A percentile compares a stretch with the other conserved stretches of the same genome.
Conservation (phyloP, 768 basidiomycete species). For the Macrolepiota albuminosa region DNA sequence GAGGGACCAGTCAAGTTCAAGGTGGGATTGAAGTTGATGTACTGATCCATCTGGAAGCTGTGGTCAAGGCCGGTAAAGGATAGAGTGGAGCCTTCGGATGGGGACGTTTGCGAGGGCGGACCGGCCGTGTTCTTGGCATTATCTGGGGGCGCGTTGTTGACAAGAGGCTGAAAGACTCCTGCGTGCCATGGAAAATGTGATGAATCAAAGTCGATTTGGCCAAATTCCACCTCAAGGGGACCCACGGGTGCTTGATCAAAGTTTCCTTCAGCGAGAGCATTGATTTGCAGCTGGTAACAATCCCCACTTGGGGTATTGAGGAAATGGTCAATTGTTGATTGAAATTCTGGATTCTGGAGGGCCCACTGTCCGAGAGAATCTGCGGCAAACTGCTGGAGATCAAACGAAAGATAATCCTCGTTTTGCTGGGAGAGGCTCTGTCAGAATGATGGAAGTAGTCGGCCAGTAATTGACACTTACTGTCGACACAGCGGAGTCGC, state of each 20-base stretch:
- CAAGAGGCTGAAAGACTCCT: constrained; percentile 3
- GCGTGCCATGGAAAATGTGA: constrained; percentile 5
- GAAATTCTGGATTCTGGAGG: constrained; percentile 9
- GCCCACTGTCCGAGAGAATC: constrained; percentile 9
- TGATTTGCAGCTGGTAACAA: constrained; percentile 13
- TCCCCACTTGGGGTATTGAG: constrained; percentile 9
- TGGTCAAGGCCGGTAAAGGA: constrained; percentile 6
- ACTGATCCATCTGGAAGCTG: constrained; percentile 23
- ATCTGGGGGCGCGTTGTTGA: neutral
- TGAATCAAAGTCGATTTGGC: constrained; percentile 10
- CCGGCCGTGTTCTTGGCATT: constrained; percentile 10
- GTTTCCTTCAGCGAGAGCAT: constrained; percentile 2
- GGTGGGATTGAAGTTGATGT: constrained; percentile 25
- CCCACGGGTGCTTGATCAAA: constrained; percentile 7
- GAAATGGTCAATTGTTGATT: constrained; percentile 11
- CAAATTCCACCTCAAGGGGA: constrained; percentile 13
- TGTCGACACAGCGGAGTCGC: neutral
- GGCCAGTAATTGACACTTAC: neutral
- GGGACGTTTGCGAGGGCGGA: constrained; percentile 5
- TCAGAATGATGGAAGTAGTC: neutral
- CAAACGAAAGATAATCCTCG: constrained; percentile 6
- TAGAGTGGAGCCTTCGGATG: neutral
- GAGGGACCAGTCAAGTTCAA: constrained; percentile 11
- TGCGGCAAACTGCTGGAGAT: constrained; percentile 9
- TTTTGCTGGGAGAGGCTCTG: neutral